Evolutionary conservation across 148 eudicot species (phyloP).

Genomic region (Silene uniflora): DNA sequence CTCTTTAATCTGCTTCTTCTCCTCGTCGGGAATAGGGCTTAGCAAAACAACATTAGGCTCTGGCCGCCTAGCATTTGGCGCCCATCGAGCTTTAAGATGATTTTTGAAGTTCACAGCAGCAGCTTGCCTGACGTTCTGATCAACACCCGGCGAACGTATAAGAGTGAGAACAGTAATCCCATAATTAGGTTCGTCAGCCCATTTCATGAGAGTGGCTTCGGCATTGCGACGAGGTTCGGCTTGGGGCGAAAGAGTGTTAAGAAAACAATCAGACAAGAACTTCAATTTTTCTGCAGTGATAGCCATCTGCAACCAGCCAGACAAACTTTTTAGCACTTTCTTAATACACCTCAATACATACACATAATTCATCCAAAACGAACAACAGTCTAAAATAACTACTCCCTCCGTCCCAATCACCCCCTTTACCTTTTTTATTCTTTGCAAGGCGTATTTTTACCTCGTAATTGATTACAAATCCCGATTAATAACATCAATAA

Average conservation of each 20-base stretch:
- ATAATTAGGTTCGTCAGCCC: conserved; percentile 60
- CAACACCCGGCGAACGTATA: conserved; percentile 43
- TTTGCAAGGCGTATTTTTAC: no score
- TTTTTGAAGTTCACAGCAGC: conserved; percentile 93
- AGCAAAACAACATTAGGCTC: conserved; percentile 28
- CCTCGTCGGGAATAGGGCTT: conserved; percentile 45
- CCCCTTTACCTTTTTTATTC: no score
- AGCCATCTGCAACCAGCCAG: conserved; percentile 42
- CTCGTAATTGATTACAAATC: no score
- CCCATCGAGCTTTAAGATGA: conserved; percentile 75
- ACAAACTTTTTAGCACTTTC: neutral
- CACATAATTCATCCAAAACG: no score
- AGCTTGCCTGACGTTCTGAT: conserved; percentile 63
- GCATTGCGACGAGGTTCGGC: conserved; percentile 80
- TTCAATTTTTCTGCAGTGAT: conserved; percentile 63
- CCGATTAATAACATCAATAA: no score
- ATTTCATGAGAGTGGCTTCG: conserved; percentile 59
- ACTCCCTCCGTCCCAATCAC: no score
- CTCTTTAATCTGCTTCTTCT: conserved; percentile 71
- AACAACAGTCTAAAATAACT: no score
- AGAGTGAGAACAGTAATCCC: conserved; percentile 82
- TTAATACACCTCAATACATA: neutral
- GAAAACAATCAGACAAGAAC: conserved; percentile 70
- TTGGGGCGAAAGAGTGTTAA: conserved; percentile 72
- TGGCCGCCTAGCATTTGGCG: conserved; percentile 28